Evolutionary conservation across 768 basidiomycete species (phyloP).

Genomic region (Tulasnella sp.): DNA sequence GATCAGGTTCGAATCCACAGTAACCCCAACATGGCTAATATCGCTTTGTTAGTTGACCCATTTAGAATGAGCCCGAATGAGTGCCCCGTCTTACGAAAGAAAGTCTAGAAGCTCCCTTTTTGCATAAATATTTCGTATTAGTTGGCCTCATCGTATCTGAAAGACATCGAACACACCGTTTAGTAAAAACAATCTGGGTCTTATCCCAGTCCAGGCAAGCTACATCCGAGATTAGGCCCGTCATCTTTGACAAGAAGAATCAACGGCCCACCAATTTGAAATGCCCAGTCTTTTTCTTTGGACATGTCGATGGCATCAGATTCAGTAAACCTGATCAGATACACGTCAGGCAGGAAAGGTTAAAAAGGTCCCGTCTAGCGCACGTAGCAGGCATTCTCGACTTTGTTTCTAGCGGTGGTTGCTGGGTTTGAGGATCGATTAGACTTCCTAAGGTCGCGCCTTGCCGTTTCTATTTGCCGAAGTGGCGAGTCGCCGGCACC

Average conservation of each 20-base stretch:
- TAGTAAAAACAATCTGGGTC: slow-evolving; percentile 74
- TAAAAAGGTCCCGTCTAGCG: background rate
- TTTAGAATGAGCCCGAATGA: background rate
- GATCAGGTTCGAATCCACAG: slow-evolving; percentile 69
- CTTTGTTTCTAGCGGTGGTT: background rate
- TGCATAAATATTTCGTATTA: background rate
- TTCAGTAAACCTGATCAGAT: slow-evolving; percentile 54
- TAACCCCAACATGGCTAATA: slow-evolving; percentile 63
- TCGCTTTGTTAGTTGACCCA: background rate
- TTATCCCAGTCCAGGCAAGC: slow-evolving; percentile 80
- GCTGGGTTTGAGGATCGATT: background rate
- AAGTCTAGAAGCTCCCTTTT: slow-evolving; percentile 63
- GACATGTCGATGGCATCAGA: slow-evolving; percentile 54
- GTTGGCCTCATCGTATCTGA: background rate
- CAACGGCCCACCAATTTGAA: slow-evolving; percentile 54
- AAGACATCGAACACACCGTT: slow-evolving; percentile 38
- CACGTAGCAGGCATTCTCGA: slow-evolving; percentile 16
- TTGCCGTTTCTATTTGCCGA: background rate
- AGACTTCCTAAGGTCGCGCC: background rate
- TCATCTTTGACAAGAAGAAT: background rate
- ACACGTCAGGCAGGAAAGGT: background rate
- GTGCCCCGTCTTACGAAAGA: slow-evolving; percentile 53
- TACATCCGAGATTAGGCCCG: slow-evolving; percentile 34
- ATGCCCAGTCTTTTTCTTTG: slow-evolving; percentile 68
- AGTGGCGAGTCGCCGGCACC: background rate